Base-by-base conservation (phyloP, 1,139 yeast species). In the Nakaseomyces bracarensis region DNA sequence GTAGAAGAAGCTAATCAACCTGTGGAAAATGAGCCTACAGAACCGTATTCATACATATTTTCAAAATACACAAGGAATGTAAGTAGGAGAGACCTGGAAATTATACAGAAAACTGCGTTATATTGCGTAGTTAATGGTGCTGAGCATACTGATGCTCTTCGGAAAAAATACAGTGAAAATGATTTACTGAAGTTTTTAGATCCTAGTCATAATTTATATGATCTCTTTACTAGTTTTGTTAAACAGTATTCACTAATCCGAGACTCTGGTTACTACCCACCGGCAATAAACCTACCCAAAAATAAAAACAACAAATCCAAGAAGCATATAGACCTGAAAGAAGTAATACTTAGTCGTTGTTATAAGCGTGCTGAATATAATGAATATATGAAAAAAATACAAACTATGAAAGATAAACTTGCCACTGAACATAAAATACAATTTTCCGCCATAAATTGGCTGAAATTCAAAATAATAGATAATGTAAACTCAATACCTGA, bases 361-460 rank as follows among this genome's bases (percentile, higher is more conserved):
- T 72, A 69, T 46, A 52, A 61, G 9, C 63, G 91, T 41, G 91
- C 93, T 0, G 75, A 74, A 45, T 74, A 70, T 55, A 66, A 63
- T 10, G 66, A 71, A 10, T 68, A 68, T 42, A 62, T 65, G 35
- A 61, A 63, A 26, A 61, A 55, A 14, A 61, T 69, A 50, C 61
- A 46, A 9, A 49, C 52, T 26, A 55, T 60, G 40, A 54, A 57
- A 23, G 52, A 61, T 44, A 58, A 67, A 55, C 52, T 61, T 44
- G 52, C 62, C 42, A 65, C 65, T 46, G 49, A 65, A 41, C 71
- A 72, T 41, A 63, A 68, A 49, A 45, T 76, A 21, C 78, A 75
- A 38, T 84, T 72, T 63, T 89, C 93, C 0, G 75, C 82, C 23
- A 80, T 86, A 20, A 89, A 89, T 61, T 91, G 98, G 98, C 80